Conservation (phyloP, 2,329 filamentous ascomycete genomes). For the Triangularia setosa region DNA sequence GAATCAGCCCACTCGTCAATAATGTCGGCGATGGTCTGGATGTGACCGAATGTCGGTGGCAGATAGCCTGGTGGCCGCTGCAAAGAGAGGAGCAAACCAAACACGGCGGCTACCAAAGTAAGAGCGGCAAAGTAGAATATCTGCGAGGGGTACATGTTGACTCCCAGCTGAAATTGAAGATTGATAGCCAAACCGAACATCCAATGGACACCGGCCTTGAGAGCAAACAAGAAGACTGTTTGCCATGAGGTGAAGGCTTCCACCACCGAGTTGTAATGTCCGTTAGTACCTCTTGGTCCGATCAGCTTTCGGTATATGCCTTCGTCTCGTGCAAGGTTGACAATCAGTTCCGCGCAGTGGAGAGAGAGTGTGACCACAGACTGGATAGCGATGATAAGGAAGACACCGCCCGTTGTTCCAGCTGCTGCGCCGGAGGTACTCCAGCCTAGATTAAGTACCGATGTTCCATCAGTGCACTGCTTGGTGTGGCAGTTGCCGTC, state of each 20-base stretch:
- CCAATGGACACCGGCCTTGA: conserved; percentile 32
- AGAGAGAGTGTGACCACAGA: conserved; percentile 26
- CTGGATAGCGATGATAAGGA: conserved; percentile 28
- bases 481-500: conserved; percentile 14
- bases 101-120: conserved; percentile 26
- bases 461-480: conserved; percentile 28
- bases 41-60: conserved; percentile 31
- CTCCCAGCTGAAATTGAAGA: conserved; percentile 27
- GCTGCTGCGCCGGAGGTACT: conserved; percentile 19
- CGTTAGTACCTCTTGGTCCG: conserved; percentile 25
- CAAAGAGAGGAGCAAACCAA: conserved; percentile 26
- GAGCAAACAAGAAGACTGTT: conserved; percentile 28
- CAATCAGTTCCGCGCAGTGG: conserved; percentile 27
- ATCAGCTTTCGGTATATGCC: conserved; percentile 27
- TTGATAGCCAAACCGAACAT: conserved; percentile 31
- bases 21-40: conserved; percentile 32
- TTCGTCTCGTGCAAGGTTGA: conserved; percentile 30
- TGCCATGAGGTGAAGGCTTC: conserved; percentile 30
- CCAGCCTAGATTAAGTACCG: conserved; percentile 29
- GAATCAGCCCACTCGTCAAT: conserved; percentile 31
- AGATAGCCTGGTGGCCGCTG: conserved; percentile 24
- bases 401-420: conserved; percentile 26
- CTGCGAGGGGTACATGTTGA: conserved; percentile 32
- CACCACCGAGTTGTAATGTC: conserved; percentile 27
- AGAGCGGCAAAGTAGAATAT: conserved; percentile 30